Evolutionary conservation across 768 basidiomycete genomes (phyloP).

Genomic region (Coprinopsis strossmayeri): DNA sequence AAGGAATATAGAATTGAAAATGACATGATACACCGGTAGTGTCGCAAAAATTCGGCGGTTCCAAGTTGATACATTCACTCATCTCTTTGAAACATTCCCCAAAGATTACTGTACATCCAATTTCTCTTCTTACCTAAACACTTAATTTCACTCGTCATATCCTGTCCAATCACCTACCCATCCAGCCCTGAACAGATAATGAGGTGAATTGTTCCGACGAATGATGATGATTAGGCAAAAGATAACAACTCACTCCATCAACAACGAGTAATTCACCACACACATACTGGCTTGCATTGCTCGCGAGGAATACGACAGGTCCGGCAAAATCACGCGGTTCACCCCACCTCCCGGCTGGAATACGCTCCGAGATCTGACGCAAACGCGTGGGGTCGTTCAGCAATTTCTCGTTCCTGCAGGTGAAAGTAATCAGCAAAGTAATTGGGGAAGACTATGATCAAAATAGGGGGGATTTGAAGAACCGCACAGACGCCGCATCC

Average conservation of each 20-base stretch:
- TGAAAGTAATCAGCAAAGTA: too few species aligned
- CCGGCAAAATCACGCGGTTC: conserved; percentile 70
- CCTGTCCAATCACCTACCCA: conserved; percentile 39
- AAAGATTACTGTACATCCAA: too few species aligned
- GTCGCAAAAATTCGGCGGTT: too few species aligned
- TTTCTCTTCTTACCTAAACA: too few species aligned
- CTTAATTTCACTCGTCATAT: too few species aligned
- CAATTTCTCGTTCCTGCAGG: conserved; percentile 39
- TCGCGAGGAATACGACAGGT: conserved; percentile 63
- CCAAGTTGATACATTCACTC: too few species aligned
- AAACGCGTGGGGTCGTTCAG: conserved; percentile 55
- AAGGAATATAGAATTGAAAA: too few species aligned
- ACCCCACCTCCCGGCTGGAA: conserved; percentile 70
- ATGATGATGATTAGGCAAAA: neutral
- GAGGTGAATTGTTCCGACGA: neutral
- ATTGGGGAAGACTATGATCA: conserved; percentile 5
- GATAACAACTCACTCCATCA: conserved; percentile 48
- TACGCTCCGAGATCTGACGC: conserved; percentile 68
- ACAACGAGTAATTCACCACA: conserved; percentile 67
- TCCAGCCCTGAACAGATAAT: conserved; percentile 44
- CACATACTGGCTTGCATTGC: conserved; percentile 62
- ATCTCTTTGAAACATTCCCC: too few species aligned
- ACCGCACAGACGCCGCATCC: too few species aligned
- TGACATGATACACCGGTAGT: too few species aligned
- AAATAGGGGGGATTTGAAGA: too few species aligned